Conservation (phyloP, 495 filamentous ascomycete genomes). For the Glonium stellatum region DNA sequence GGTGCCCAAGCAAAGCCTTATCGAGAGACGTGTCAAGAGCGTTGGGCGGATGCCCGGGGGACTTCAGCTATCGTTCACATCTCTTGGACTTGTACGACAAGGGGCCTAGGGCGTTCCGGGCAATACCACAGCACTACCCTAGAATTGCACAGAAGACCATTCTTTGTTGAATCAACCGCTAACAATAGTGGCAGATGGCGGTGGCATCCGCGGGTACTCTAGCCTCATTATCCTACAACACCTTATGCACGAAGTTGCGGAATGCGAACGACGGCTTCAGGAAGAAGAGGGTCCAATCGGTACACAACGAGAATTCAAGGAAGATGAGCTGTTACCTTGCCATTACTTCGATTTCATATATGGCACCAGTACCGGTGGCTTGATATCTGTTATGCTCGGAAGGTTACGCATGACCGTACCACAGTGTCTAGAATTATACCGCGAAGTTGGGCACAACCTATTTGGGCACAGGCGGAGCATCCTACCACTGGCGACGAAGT, state of each 20-base stretch:
- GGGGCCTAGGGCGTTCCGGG: too few species aligned
- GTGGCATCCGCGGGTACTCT: slow-evolving; percentile 40
- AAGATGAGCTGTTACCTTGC: slow-evolving; percentile 38
- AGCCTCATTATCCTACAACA: slow-evolving; percentile 36
- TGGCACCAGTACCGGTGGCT: slow-evolving; percentile 38
- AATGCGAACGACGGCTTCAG: slow-evolving; percentile 34
- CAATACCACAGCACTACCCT: too few species aligned
- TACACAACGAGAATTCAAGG: slow-evolving; percentile 19
- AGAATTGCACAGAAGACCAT: slow-evolving; percentile 19
- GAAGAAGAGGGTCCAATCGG: slow-evolving; percentile 25
- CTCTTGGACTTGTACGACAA: too few species aligned
- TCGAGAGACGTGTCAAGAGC: too few species aligned
- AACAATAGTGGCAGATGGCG: slow-evolving; percentile 32
- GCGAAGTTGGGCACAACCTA: slow-evolving; percentile 40
- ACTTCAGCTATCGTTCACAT: too few species aligned
- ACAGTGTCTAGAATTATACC: slow-evolving; percentile 46
- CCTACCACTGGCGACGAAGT: slow-evolving; percentile 40
- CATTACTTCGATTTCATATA: slow-evolving; percentile 47
- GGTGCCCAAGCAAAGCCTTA: too few species aligned
- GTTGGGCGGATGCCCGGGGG: too few species aligned
- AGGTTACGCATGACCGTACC: slow-evolving; percentile 47
- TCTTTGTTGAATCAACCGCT: not conserved
- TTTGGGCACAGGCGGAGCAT: slow-evolving; percentile 38
- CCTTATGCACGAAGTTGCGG: slow-evolving; percentile 38
- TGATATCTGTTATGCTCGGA: slow-evolving; percentile 51